phyloP scores from a whole-genome alignment of 805 yeast species.

The Candida nemodendra region DNA sequence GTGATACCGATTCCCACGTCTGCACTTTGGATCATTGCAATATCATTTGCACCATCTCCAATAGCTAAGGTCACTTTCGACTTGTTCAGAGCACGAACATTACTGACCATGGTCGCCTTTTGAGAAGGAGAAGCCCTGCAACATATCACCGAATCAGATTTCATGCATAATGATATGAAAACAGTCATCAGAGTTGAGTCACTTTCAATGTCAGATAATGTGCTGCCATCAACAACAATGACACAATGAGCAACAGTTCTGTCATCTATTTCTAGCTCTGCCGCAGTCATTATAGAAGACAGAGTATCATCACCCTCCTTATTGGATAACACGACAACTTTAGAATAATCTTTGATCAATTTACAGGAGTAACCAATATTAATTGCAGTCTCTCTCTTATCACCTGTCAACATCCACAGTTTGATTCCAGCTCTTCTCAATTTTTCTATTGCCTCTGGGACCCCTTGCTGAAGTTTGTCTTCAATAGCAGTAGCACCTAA shows the following conservation, averaged over 20 bases:
- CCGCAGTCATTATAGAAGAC: constrained; percentile 66
- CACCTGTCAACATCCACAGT: constrained; percentile 99
- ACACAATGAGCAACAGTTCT: constrained; percentile 92
- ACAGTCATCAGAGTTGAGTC: constrained; percentile 71
- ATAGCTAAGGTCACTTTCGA: constrained; percentile 85
- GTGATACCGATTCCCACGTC: constrained; percentile 98
- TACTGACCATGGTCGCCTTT: constrained; percentile 83
- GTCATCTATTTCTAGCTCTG: constrained; percentile 67
- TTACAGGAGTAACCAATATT: constrained; percentile 95
- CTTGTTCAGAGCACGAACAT: constrained; percentile 69
- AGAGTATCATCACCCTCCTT: constrained; percentile 48
- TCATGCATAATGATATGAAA: constrained; percentile 81
- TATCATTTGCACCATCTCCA: constrained; percentile 99
- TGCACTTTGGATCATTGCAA: constrained; percentile 98
- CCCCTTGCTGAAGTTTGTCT: constrained; percentile 96
- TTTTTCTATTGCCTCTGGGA: constrained; percentile 90
- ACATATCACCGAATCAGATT: constrained; percentile 87
- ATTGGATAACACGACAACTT: constrained; percentile 64
- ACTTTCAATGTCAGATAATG: constrained; percentile 67
- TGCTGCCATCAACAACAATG: constrained; percentile 91
- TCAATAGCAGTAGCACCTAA: constrained; percentile 97
- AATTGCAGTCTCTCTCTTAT: constrained; percentile 96
- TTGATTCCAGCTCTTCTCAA: constrained; percentile 90
- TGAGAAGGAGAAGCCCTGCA: constrained; percentile 98
- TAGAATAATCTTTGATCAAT: constrained; percentile 87